Base-by-base conservation (phyloP, 768 basidiomycete species). In the Leccinum barrowsii region DNA sequence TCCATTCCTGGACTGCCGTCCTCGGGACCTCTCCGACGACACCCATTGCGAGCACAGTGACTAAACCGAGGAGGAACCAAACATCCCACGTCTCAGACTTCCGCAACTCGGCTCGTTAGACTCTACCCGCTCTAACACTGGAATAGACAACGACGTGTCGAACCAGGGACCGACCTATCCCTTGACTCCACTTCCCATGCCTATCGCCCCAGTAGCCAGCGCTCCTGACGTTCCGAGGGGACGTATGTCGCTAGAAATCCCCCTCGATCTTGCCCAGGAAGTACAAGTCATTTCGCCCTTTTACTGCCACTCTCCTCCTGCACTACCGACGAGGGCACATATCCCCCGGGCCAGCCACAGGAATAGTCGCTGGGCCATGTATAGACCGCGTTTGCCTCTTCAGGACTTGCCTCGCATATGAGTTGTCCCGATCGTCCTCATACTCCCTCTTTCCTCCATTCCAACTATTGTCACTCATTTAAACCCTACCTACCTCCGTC, bases 381-480 rank as follows among this genome's bases (percentile, higher is more conserved):
- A 56, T 24, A 37, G 57, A 34, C 30, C 52, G 3, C 19, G 21
- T 22, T 24, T 13, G 3, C 57, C 57, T 26, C n/a, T 56, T 21
- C 32, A 28, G 40, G 19, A 5, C 30, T 46, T 59, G 2, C 54
- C 58, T 51, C 35, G 35, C 24, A 35, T 35, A 40, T 58, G 57
- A 57, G 53, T 46, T 17, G 5, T 17, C 13, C 7, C 12, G 40
- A 12, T 48, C 19, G 11, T 5, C 64, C 17, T 24, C 19, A 34
- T 21, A 7, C 26, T n/a, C 34, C 2, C 6, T 11, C 21, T 7
- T 37, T 21, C 11, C 15, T 26, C 11, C 32, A 8, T 54, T 48
- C 57, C 61, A 66, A 60, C 58, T 66, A 58, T 58, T 46, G 56
- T 60, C 64, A 63, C 35, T 66, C 64, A 1, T 66, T 65, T 57